phyloP scores from a whole-genome alignment of 2,329 filamentous ascomycete species.

The Neonectria ditissima region DNA sequence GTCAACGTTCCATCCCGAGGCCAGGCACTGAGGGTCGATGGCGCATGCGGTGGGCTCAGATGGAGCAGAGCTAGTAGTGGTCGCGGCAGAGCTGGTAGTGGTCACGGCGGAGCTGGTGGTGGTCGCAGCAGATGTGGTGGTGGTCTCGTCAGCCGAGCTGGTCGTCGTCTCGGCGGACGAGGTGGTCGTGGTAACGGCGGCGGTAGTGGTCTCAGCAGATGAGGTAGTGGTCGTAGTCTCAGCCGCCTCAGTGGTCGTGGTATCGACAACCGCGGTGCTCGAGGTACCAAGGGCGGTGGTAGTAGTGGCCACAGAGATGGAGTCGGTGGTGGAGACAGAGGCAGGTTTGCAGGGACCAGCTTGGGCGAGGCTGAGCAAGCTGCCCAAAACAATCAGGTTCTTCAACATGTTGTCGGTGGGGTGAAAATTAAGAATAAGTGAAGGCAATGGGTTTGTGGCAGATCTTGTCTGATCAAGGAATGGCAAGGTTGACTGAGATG shows the following conservation, averaged over 20 bases:
- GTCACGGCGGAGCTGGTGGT: no score
- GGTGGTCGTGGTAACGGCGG: neutral
- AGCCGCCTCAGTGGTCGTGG: neutral
- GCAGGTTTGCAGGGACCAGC: slow-evolving; percentile 9
- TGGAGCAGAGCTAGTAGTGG: slow-evolving; percentile 1
- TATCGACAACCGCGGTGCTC: neutral
- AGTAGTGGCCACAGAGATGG: neutral
- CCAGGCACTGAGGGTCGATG: slow-evolving; percentile 11
- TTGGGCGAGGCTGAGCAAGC: slow-evolving; percentile 8
- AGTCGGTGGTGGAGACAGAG: neutral
- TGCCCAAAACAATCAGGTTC: slow-evolving; percentile 6
- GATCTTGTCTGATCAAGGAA: neutral
- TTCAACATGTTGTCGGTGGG: slow-evolving; percentile 7
- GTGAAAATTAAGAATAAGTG: neutral
- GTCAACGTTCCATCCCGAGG: slow-evolving; percentile 32
- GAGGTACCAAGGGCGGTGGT: neutral
- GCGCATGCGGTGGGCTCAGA: neutral
- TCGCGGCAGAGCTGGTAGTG: neutral
- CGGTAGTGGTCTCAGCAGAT: neutral
- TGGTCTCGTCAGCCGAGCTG: neutral
- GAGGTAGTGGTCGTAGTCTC: neutral
- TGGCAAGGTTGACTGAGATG: neutral
- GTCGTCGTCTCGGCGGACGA: neutral
- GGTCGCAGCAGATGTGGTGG: no score
- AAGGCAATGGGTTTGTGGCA: neutral